Conservation (phyloP, 192 early-diverging fungal genomes). For the Coemansia nantahalensis region DNA sequence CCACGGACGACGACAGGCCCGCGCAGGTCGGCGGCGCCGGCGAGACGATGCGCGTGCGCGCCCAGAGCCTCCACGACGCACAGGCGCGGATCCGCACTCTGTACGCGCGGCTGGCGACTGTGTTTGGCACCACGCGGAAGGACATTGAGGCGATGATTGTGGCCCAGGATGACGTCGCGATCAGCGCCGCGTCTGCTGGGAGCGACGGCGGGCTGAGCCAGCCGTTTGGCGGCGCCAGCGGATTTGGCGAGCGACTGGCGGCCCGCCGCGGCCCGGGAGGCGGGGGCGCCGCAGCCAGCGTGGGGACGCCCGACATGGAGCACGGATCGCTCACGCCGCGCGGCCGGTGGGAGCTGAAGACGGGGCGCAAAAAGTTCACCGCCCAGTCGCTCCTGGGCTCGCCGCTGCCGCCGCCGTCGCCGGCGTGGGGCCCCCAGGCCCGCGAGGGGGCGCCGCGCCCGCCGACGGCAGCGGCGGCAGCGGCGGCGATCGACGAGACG, state of each 20-base stretch:
- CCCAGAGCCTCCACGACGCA: slow-evolving; percentile 19
- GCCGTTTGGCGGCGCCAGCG: slow-evolving; percentile 6
- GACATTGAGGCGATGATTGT: slow-evolving; percentile 23
- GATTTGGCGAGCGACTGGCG: slow-evolving; percentile 24
- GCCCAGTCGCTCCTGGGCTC: slow-evolving; percentile 34
- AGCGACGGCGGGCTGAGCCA: neutral
- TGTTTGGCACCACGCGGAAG: slow-evolving; percentile 20
- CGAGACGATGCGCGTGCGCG: slow-evolving; percentile 24
- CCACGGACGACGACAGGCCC: slow-evolving; percentile 4
- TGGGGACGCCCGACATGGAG: slow-evolving; percentile 36
- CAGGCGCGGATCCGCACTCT: slow-evolving; percentile 24
- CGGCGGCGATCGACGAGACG: slow-evolving; percentile 1
- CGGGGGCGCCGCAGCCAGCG: neutral
- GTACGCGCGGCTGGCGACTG: slow-evolving; percentile 14
- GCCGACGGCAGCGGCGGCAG: too few relatives aligned
- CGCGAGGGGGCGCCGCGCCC: neutral
- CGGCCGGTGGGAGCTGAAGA: slow-evolving; percentile 48
- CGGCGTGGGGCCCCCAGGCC: neutral
- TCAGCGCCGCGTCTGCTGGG: slow-evolving; percentile 5
- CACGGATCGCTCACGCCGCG: slow-evolving; percentile 43
- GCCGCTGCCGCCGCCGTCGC: slow-evolving; percentile 1
- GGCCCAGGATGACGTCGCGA: slow-evolving; percentile 14
- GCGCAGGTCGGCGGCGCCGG: slow-evolving; percentile 3
- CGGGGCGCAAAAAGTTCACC: slow-evolving; percentile 44
- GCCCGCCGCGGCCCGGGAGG: slow-evolving; percentile 10